Base-by-base conservation (phyloP, 805 yeast species). In the Geotrichum ghanense region DNA sequence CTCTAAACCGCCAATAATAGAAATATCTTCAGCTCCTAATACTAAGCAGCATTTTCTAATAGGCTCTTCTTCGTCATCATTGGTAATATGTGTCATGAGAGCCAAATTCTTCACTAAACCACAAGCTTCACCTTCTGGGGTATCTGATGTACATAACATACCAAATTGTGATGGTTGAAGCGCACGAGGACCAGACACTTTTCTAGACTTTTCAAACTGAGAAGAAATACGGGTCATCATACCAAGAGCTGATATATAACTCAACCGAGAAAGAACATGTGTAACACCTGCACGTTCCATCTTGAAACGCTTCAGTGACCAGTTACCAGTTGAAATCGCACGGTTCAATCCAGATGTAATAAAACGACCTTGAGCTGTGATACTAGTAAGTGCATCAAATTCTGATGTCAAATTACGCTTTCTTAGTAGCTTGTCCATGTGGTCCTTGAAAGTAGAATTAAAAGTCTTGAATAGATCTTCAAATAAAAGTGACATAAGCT, bases 231-330 rank as follows among this genome's bases (percentile, higher is more conserved):
- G 83, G 10, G 98, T 92, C 98, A 92, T 92, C 98, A 92, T 92
- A 58, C 98, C 98, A 50, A 92, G 69, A 0, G 98, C 98, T 6
- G 95, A 81, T 42, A 92, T 90, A 63, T 87, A 92, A 19, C 95
- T 84, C 49, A 92, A 69, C 60, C 98, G 76, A 49, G 95, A 83
- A 47, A 92, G 71, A 35, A 92, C 97, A 63, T 92, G 98, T 2
- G 98, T 92, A 45, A 92, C 98, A 68, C 98, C 98, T 0, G 98
- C 98, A 51, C 98, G 78, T 68, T 92, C 98, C 99, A 92, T 92
- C 81, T 89, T 90, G 73, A 92, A 92, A 70, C 99, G 83, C 68
- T 92, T 92, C 60, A 92, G 74, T 2, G 97, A 87, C 99, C 99
- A 92, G 64, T 92, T 92, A 56, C 99, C 99, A 0, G 99, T 92